A percentile compares a stretch with the other conserved stretches of the same genome.
Conservation (phyloP, 305 asterid species). For the Solanum hybrid region DNA sequence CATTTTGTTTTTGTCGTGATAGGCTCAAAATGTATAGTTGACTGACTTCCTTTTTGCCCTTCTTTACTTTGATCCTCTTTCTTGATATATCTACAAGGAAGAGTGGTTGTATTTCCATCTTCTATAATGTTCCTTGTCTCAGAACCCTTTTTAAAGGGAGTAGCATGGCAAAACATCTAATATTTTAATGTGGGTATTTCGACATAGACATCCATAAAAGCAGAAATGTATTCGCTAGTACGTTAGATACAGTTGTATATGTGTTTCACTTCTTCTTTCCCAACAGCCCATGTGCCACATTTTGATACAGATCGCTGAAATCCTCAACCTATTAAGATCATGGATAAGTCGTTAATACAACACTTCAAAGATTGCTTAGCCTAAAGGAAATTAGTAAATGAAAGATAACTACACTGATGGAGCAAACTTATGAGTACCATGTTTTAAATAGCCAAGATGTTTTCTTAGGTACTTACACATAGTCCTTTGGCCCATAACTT, state of each 20-base stretch:
- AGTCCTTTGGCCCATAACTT: no score
- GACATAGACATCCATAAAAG: no score
- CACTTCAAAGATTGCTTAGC: conserved; percentile 1
- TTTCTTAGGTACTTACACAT: background rate
- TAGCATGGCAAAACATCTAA: conserved; percentile 23
- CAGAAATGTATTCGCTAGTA: conserved; percentile 28
- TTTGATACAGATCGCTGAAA: no score
- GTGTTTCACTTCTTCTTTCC: conserved; percentile 44
- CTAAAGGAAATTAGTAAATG: background rate
- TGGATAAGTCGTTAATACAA: background rate
- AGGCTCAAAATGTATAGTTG: no score
- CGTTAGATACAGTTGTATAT: conserved; percentile 48
- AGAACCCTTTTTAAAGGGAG: background rate
- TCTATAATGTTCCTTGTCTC: conserved; percentile 2
- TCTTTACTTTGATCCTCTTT: no score
- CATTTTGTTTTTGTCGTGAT: no score
- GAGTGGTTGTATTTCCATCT: no score
- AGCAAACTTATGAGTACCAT: conserved; percentile 66
- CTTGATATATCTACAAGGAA: no score
- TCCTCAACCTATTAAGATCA: no score
- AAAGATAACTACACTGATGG: conserved; percentile 50
- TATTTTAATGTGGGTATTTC: no score
- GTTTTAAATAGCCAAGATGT: conserved; percentile 73
- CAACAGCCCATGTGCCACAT: conserved; percentile 58
- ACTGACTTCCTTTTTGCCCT: no score